Base-by-base conservation (phyloP, 257 asterid genomes). In the Salvia miltiorrhiza region DNA sequence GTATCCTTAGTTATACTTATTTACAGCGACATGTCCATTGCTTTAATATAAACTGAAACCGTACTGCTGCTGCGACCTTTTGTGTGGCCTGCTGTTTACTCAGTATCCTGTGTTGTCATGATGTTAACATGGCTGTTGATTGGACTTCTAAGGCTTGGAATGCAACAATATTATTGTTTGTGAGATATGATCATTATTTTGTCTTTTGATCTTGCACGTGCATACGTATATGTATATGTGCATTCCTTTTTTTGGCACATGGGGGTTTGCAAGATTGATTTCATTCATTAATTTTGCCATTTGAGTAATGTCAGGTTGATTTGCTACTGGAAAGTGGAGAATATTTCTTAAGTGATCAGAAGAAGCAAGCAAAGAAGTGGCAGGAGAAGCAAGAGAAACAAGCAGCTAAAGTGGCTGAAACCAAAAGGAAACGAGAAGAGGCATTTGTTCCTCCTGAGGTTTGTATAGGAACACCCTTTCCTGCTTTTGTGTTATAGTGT, bases 361-460 rank as follows among this genome's bases (percentile, higher is more conserved):
- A 84, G 82, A 93, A 88, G 79, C 85, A 76, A 74, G 93, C 89
- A 0, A 90, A 86, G 90, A 84, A 87, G 77, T 90, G 96, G 97
- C 82, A 76, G 73, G 98, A 90, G 61, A 93, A 86, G 83, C 97
- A 86, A 84, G 92, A 87, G 70, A 88, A 93, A 77, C 98, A 93
- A 81, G 90, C 87, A 5, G 88, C 80, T 35, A 93, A 84, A 84
- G 77, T 77, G 21, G 87, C 89, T 57, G 90, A 85, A 83, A 90
- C 82, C 76, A 90, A 82, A 84, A 87, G 67, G 81, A 90, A 75
- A 74, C 85, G 96, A 30, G 97, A 93, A 11, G 92, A 74, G 71
- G 89, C 96, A 60, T 93, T 81, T 79, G 71, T 90, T 78, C 98
- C 95, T 71, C 98, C 96, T 4, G 87, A 87, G 96, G 98, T 90